Percentiles rank a stretch among this genome's conserved stretches.
These are phyloP conservation scores for Abrus pulchellus DNA, from an alignment of 306 rosid species.

Conservation along the genomic window DNA sequence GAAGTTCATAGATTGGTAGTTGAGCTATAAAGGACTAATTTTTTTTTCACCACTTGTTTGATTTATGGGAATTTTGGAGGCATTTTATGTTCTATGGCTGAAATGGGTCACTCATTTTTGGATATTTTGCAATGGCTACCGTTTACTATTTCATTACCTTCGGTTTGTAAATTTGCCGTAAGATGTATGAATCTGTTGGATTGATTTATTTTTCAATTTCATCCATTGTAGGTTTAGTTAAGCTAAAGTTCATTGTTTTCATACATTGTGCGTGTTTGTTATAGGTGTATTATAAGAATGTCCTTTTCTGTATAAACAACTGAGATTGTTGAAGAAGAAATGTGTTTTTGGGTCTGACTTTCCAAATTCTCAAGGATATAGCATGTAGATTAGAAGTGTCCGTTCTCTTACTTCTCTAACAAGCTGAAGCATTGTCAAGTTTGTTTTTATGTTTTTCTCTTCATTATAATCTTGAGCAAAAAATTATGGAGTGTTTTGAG, in stretches of 20 bases:
- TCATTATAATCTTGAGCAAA: neutral
- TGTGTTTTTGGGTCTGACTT: neutral
- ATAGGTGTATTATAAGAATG: neutral
- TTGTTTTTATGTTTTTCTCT: conserved; percentile 30
- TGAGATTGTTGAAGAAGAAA: neutral
- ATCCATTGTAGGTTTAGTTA: neutral
- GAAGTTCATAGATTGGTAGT: neutral
- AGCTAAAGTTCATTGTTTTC: conserved; percentile 14
- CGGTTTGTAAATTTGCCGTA: neutral
- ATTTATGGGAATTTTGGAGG: conserved; percentile 12
- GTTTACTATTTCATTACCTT: conserved; percentile 59
- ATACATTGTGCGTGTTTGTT: neutral
- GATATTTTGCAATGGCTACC: conserved; percentile 44
- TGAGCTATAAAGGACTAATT: neutral
- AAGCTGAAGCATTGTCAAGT: conserved; percentile 2
- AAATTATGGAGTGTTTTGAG: conserved; percentile 29
- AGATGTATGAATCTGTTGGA: neutral
- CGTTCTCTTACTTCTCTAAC: conserved; percentile 28
- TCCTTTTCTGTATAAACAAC: neutral
- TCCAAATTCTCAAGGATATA: neutral
- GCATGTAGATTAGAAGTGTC: neutral
- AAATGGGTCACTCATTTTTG: conserved; percentile 49
- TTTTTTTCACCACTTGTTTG: neutral
- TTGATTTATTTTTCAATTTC: conserved; percentile 32
- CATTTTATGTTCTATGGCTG: conserved; percentile 28